Evolutionary conservation across 371 early-diverging fungal species (phyloP).

Genomic region (Synchytrium microbalum): DNA sequence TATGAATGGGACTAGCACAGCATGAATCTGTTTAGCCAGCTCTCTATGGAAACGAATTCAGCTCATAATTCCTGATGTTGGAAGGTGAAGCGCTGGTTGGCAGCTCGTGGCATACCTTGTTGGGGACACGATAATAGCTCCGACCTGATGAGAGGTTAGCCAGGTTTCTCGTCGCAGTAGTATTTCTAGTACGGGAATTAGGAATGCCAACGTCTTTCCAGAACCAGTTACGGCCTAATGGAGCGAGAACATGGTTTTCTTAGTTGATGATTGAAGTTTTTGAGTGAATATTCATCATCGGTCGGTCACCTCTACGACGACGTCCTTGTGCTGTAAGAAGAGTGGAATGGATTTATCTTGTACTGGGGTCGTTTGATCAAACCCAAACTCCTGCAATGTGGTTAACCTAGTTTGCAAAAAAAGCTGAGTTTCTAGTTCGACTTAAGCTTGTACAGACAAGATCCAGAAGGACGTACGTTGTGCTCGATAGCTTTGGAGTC

Average conservation of each 20-base stretch:
- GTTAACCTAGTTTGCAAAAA: too few species aligned
- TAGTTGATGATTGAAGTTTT: constrained; percentile 30
- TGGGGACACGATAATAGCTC: neutral
- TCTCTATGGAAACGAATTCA: constrained; percentile 56
- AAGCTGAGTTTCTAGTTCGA: too few species aligned
- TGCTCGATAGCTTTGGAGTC: too few species aligned
- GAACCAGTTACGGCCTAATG: constrained; percentile 95
- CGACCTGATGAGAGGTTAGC: neutral
- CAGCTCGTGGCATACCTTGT: neutral
- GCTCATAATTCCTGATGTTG: too few species aligned
- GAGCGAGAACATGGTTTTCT: constrained; percentile 27
- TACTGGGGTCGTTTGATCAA: constrained; percentile 73
- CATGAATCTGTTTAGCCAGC: constrained; percentile 85
- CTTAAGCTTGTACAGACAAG: too few species aligned
- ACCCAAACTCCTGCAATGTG: constrained; percentile 43
- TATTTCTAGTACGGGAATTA: constrained; percentile 92
- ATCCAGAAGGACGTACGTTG: too few species aligned
- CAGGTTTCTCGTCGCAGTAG: constrained; percentile 48
- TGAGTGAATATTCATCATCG: constrained; percentile 8
- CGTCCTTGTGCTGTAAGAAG: constrained; percentile 89
- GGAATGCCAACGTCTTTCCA: constrained; percentile 97
- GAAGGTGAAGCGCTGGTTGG: too few species aligned
- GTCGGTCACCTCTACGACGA: constrained; percentile 75
- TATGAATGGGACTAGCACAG: constrained; percentile 43
- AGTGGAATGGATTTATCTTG: constrained; percentile 84